A percentile compares a stretch with the other conserved stretches of the same genome.
Conservation (phyloP, 1,284 basidiomycete species). For the Mycosarcoma mackinlayi region DNA sequence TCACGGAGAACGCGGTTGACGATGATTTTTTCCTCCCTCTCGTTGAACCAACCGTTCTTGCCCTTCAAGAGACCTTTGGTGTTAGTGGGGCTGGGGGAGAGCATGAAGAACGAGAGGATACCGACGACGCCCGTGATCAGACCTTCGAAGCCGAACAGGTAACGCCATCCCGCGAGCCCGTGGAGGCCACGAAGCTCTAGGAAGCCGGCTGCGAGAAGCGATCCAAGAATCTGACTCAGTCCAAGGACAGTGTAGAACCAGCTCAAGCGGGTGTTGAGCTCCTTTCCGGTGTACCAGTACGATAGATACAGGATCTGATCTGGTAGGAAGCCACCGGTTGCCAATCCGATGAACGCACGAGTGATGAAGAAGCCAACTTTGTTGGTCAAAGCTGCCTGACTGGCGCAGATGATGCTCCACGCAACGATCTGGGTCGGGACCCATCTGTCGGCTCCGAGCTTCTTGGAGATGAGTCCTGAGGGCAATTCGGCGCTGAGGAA, state of each 20-base stretch:
- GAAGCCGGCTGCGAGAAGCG: conserved; percentile 48
- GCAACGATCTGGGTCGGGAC: conserved; percentile 49
- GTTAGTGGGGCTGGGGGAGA: conserved; percentile 41
- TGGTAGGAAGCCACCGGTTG: conserved; percentile 73
- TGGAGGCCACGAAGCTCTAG: conserved; percentile 37
- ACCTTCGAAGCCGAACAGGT: conserved; percentile 46
- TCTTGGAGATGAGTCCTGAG: conserved; percentile 53
- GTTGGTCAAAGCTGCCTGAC: conserved; percentile 31
- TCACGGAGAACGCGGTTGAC: conserved; percentile 77
- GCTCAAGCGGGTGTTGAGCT: conserved; percentile 75
- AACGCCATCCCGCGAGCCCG: conserved; percentile 53
- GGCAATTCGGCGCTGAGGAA: conserved; percentile 59
- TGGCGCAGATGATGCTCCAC: conserved; percentile 38
- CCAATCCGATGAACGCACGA: conserved; percentile 54
- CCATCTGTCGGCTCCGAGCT: conserved; percentile 56
- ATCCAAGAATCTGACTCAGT: conserved; percentile 40
- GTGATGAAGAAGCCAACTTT: conserved; percentile 46
- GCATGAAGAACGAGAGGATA: conserved; percentile 29
- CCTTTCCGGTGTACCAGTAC: conserved; percentile 68
- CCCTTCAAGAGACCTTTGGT: conserved; percentile 24
- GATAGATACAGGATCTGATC: conserved; percentile 69
- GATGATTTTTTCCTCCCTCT: conserved; percentile 72
- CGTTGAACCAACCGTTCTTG: conserved; percentile 75
- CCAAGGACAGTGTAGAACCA: conserved; percentile 71
- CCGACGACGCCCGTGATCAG: conserved; percentile 33